These are phyloP conservation scores for Globisporangium mamillatum DNA, from an alignment of 352 stramenopile species.

Conservation along the genomic window DNA sequence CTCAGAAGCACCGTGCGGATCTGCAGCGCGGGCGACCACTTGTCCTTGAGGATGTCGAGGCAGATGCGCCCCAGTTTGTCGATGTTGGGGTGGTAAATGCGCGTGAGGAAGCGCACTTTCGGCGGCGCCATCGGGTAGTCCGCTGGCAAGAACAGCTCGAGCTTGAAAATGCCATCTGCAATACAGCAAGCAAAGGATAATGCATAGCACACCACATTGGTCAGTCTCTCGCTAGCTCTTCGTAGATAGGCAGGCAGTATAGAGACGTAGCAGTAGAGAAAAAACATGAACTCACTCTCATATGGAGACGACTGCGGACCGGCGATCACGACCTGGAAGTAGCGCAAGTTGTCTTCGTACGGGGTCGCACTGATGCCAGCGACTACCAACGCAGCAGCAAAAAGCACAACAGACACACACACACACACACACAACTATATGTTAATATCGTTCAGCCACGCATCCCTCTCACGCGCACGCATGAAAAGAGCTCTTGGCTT, in stretches of 20 bases:
- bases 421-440: neutral
- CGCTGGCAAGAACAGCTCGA: slow-evolving; percentile 96
- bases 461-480: neutral
- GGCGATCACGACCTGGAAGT: slow-evolving; percentile 98
- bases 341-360: slow-evolving; percentile 97
- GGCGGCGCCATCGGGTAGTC: slow-evolving; percentile 98
- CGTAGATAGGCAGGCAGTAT: too few relatives aligned
- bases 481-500: neutral
- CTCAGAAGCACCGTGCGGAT: slow-evolving; percentile 97
- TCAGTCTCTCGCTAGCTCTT: neutral
- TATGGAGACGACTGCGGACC: slow-evolving; percentile 96
- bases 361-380: slow-evolving; percentile 95
- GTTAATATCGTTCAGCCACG: neutral
- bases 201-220: neutral
- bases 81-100: slow-evolving; percentile 99
- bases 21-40: slow-evolving; percentile 98
- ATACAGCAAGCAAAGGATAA: neutral
- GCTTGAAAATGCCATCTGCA: slow-evolving; percentile 90
- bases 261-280: neutral
- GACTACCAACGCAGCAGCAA: slow-evolving; percentile 40
- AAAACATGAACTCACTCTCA: slow-evolving; percentile 68
- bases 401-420: neutral
- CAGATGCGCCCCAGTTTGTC: slow-evolving; percentile 98
- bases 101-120: slow-evolving; percentile 97
- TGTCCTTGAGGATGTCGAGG: slow-evolving; percentile 99